Evolutionary conservation across 352 stramenopile genomes (phyloP).

Genomic region (Pythium volutum): DNA sequence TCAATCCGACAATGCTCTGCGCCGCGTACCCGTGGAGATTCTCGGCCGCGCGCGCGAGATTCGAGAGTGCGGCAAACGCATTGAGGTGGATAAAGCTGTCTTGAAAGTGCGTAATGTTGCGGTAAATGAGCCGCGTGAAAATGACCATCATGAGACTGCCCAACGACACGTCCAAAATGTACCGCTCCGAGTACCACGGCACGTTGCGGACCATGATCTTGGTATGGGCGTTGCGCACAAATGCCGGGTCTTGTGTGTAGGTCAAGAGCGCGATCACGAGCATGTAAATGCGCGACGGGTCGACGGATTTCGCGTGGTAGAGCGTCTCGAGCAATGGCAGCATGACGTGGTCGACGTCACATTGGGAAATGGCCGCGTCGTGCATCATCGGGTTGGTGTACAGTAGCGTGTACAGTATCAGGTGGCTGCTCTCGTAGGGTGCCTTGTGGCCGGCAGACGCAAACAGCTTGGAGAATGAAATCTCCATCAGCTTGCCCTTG

Average conservation of each 20-base stretch:
- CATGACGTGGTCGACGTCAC: constrained; percentile 46
- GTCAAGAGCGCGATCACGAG: constrained; percentile 67
- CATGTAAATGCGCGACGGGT: constrained; percentile 69
- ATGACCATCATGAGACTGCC: constrained; percentile 77
- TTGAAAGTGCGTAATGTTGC: constrained; percentile 79
- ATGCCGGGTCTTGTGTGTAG: constrained; percentile 56
- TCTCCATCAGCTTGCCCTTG: constrained; percentile 30
- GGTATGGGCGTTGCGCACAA: constrained; percentile 62
- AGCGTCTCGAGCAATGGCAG: constrained; percentile 70
- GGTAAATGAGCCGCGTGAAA: constrained; percentile 69
- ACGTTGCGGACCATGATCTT: constrained; percentile 58
- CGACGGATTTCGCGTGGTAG: constrained; percentile 60
- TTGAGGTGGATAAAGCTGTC: constrained; percentile 80
- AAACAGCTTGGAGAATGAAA: constrained; percentile 58
- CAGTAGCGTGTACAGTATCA: constrained; percentile 73
- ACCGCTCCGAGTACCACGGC: constrained; percentile 75
- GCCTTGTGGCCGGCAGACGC: constrained; percentile 45
- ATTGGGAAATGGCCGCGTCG: constrained; percentile 40
- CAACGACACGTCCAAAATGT: constrained; percentile 72
- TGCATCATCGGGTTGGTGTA: constrained; percentile 62
- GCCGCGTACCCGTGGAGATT: constrained; percentile 73
- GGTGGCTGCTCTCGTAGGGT: constrained; percentile 60
- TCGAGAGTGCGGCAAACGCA: constrained; percentile 68
- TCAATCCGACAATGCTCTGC: constrained; percentile 60
- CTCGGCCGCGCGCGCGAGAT: constrained; percentile 65